phyloP scores from a whole-genome alignment of 441 rosid genomes.

The California macrophylla region DNA sequence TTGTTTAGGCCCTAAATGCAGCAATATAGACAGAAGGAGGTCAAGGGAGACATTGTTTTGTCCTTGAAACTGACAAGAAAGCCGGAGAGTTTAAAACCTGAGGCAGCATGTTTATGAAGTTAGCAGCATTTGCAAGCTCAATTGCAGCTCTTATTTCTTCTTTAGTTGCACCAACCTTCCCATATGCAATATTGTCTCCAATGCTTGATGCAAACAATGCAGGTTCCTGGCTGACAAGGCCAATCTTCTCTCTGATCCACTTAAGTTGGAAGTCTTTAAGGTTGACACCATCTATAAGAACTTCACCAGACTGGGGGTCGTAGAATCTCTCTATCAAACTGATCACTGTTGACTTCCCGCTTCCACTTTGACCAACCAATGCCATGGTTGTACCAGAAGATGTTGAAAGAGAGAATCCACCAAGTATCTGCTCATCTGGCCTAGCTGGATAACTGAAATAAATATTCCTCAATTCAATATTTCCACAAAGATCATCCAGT shows the following conservation, averaged over 20 bases:
- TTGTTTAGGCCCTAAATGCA: conserved; percentile 20
- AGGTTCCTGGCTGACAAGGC: conserved; percentile 75
- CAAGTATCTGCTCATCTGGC: conserved; percentile 58
- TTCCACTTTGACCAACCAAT: conserved; percentile 72
- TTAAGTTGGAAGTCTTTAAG: conserved; percentile 43
- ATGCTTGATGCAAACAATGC: conserved; percentile 50
- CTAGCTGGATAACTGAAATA: conserved; percentile 51
- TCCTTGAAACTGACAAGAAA: neutral
- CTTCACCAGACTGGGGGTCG: conserved; percentile 66
- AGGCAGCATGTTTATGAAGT: conserved; percentile 57
- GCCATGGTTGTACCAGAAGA: conserved; percentile 58
- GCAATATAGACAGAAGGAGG: neutral
- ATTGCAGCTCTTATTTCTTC: conserved; percentile 52
- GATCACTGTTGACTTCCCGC: conserved; percentile 72
- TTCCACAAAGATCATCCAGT: conserved; percentile 43
- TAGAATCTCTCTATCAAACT: conserved; percentile 70
- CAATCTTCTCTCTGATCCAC: conserved; percentile 62
- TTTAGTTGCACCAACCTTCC: conserved; percentile 48
- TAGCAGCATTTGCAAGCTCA: conserved; percentile 61
- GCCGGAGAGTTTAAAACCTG: conserved; percentile 27
- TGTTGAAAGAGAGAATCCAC: conserved; percentile 49
- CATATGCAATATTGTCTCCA: conserved; percentile 61
- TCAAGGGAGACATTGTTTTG: conserved; percentile 3
- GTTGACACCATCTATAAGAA: conserved; percentile 47
- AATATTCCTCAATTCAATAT: conserved; percentile 52